These are phyloP conservation scores for Vitis hybrid DNA, from an alignment of 177 flowering plant genomes.

Conservation along the genomic window DNA sequence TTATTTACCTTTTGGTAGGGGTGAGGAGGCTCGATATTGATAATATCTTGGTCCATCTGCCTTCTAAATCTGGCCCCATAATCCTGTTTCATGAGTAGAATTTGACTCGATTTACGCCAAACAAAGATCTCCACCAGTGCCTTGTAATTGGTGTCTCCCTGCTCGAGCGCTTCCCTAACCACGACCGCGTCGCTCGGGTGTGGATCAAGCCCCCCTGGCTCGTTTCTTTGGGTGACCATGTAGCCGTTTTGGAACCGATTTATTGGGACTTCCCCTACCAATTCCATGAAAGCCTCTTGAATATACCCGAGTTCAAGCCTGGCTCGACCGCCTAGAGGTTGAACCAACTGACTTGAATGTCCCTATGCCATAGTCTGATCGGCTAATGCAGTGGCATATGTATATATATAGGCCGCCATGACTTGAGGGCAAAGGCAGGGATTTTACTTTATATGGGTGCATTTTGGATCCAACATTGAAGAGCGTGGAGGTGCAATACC, in stretches of 20 bases:
- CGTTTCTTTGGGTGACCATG: not conserved
- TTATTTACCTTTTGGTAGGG: slow-evolving; percentile 56
- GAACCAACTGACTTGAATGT: slow-evolving; percentile 21
- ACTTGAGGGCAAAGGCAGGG: slow-evolving; percentile 17
- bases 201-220: slow-evolving; percentile 30
- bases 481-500: not conserved
- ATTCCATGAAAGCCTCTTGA: slow-evolving; percentile 44
- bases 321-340: slow-evolving; percentile 29
- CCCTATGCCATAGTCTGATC: too few species aligned
- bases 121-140: slow-evolving; percentile 60
- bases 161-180: slow-evolving; percentile 50
- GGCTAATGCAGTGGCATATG: not conserved
- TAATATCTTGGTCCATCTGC: slow-evolving; percentile 60
- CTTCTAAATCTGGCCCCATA: slow-evolving; percentile 48
- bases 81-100: slow-evolving; percentile 53
- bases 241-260: slow-evolving; percentile 21
- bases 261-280: slow-evolving; percentile 53
- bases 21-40: slow-evolving; percentile 49
- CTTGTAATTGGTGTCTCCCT: slow-evolving; percentile 32
- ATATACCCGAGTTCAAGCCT: slow-evolving; percentile 34
- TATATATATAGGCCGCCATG: slow-evolving; percentile 5
- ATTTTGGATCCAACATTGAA: not conserved
- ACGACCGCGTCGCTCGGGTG: slow-evolving; percentile 58
- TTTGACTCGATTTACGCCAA: slow-evolving; percentile 67
- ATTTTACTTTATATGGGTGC: not conserved